phyloP scores from a whole-genome alignment of 2,329 filamentous ascomycete genomes.

The Ophiostoma sp. region DNA sequence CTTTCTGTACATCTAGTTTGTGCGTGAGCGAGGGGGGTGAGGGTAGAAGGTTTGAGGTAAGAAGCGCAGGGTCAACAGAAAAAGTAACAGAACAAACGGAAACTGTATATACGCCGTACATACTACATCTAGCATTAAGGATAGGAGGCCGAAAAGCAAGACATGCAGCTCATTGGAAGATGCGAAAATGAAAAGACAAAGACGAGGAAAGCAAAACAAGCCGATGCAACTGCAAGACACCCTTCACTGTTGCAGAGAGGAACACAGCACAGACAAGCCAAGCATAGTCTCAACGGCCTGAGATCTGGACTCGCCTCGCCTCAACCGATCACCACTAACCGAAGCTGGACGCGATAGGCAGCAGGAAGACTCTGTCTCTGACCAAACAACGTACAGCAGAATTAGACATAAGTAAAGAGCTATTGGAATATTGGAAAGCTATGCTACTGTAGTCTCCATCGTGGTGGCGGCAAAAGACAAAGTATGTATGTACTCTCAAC shows the following conservation, averaged over 20 bases:
- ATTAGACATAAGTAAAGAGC: not conserved
- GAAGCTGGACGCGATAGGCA: not conserved
- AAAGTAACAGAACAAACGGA: no score
- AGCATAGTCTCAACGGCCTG: constrained; percentile 1
- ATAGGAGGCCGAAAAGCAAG: no score
- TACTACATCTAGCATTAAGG: no score
- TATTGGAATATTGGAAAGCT: not conserved
- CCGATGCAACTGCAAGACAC: not conserved
- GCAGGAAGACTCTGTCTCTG: not conserved
- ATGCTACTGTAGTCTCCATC: not conserved
- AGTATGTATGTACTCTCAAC: not conserved
- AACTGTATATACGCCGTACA: no score
- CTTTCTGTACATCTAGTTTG: not conserved
- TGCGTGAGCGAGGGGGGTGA: not conserved
- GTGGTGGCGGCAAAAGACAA: not conserved
- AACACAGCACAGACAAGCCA: not conserved
- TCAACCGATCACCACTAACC: constrained; percentile 6
- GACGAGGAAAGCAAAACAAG: no score
- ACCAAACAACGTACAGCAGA: not conserved
- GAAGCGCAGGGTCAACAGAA: no score
- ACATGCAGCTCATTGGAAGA: no score
- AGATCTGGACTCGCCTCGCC: constrained; percentile 12
- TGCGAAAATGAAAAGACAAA: no score
- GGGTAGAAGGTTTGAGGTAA: not conserved
- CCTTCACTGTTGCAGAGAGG: not conserved